Percentiles rank a stretch among this genome's conserved stretches.
These are phyloP conservation scores for Glarea lozoyensis DNA, from an alignment of 495 filamentous ascomycete genomes.

Conservation along the genomic window DNA sequence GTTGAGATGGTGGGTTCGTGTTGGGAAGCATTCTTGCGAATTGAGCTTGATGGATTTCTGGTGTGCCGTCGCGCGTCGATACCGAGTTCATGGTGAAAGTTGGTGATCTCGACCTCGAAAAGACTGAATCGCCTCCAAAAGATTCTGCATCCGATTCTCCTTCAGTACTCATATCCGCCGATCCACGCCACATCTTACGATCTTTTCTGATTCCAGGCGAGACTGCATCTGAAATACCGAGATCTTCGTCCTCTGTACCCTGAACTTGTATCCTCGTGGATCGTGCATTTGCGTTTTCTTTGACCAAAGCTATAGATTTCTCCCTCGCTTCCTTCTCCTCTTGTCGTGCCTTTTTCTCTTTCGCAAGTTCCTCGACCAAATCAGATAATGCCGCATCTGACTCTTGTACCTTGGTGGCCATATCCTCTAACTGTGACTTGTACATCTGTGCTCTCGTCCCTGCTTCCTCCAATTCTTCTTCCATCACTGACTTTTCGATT, in stretches of 20 bases:
- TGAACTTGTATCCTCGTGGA: neutral
- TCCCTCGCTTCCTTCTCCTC: conserved; percentile 45
- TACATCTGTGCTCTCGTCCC: conserved; percentile 55
- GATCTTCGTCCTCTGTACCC: conserved; percentile 36
- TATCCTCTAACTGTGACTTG: conserved; percentile 66
- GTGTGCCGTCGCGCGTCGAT: conserved; percentile 2
- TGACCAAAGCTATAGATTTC: conserved; percentile 15
- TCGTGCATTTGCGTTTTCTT: neutral
- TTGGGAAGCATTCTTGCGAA: conserved; percentile 11
- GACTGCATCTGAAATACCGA: conserved; percentile 43
- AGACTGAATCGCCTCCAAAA: conserved; percentile 50
- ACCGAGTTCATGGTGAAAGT: conserved; percentile 29
- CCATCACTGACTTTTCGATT: conserved; percentile 54
- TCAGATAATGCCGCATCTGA: conserved; percentile 54
- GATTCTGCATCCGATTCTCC: conserved; percentile 46
- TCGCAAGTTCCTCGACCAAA: conserved; percentile 31
- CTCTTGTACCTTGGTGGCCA: conserved; percentile 40
- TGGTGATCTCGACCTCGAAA: conserved; percentile 49
- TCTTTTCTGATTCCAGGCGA: conserved; percentile 17
- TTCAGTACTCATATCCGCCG: conserved; percentile 43
- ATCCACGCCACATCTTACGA: conserved; percentile 40
- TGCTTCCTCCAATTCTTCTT: conserved; percentile 70
- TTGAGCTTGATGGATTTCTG: conserved; percentile 11
- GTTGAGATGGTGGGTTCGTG: conserved; percentile 7
- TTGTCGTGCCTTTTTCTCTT: conserved; percentile 44